Conservation (phyloP, 768 basidiomycete species). For the Boletus rubroflammeus region DNA sequence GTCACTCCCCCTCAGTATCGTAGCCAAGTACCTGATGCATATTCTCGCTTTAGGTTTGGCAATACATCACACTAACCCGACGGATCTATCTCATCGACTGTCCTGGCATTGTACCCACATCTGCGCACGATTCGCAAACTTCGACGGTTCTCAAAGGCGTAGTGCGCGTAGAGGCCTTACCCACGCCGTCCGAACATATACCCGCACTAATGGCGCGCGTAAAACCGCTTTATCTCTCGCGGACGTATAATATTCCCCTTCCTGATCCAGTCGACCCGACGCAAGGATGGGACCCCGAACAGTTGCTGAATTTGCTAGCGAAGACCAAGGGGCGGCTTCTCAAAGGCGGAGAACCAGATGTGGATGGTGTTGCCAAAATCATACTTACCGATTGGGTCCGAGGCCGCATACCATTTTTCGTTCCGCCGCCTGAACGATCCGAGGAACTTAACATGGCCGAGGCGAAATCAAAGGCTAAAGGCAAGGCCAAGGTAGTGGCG, state of each 20-base stretch:
- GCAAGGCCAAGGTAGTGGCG: constrained; percentile 42
- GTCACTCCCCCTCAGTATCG: constrained; percentile 1
- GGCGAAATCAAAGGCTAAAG: constrained; percentile 43
- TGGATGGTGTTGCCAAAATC: constrained; percentile 91
- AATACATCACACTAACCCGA: constrained; percentile 96
- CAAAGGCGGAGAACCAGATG: constrained; percentile 92
- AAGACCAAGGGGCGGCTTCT: constrained; percentile 88
- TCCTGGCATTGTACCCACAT: constrained; percentile 95
- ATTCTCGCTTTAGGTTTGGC: constrained; percentile 68
- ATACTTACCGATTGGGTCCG: constrained; percentile 95
- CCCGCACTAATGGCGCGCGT: constrained; percentile 84
- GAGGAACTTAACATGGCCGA: constrained; percentile 66
- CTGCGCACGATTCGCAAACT: constrained; percentile 85
- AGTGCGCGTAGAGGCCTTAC: constrained; percentile 90
- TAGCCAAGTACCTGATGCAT: background rate
- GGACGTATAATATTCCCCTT: constrained; percentile 72
- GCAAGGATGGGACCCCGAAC: constrained; percentile 66
- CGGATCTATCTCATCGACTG: constrained; percentile 99
- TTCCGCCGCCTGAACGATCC: constrained; percentile 80
- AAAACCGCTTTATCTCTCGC: constrained; percentile 88
- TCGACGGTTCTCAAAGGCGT: constrained; percentile 95
- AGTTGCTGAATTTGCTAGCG: constrained; percentile 80
- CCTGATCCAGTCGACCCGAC: constrained; percentile 53
- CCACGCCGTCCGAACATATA: constrained; percentile 91
- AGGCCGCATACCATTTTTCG: constrained; percentile 96